Evolutionary conservation across 257 asterid genomes (phyloP).

Genomic region (Lycium barbarum): DNA sequence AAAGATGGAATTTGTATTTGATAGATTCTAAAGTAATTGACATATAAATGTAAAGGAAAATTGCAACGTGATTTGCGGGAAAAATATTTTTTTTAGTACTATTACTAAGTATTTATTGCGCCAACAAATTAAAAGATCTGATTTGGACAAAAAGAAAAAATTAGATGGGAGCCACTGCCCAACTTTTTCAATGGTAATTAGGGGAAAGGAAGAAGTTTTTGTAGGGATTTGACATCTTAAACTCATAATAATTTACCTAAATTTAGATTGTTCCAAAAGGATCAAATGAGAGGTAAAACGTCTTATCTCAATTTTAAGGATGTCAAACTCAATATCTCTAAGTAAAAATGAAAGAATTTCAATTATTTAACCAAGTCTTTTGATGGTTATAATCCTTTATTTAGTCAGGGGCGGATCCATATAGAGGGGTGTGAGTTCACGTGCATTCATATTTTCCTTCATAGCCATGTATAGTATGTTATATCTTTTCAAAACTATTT

Average conservation of each 20-base stretch:
- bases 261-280: neutral
- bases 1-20: neutral
- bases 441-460: no score
- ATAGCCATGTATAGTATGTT: no score
- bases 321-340: neutral
- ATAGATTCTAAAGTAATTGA: neutral
- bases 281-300: neutral
- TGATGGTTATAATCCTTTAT: no score
- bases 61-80: slow-evolving; percentile 10
- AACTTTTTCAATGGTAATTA: neutral
- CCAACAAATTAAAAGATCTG: neutral
- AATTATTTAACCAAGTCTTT: no score
- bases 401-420: no score
- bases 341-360: neutral
- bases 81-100: neutral
- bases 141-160: neutral
- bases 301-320: neutral
- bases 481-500: no score
- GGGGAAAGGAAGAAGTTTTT: neutral
- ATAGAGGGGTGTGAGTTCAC: no score
- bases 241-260: neutral
- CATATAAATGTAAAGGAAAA: neutral
- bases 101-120: neutral
- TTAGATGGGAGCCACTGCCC: neutral
- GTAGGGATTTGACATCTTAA: neutral